Evolutionary conservation across 140 eudicot genomes (phyloP).

Genomic region (Oenanthe javanica): DNA sequence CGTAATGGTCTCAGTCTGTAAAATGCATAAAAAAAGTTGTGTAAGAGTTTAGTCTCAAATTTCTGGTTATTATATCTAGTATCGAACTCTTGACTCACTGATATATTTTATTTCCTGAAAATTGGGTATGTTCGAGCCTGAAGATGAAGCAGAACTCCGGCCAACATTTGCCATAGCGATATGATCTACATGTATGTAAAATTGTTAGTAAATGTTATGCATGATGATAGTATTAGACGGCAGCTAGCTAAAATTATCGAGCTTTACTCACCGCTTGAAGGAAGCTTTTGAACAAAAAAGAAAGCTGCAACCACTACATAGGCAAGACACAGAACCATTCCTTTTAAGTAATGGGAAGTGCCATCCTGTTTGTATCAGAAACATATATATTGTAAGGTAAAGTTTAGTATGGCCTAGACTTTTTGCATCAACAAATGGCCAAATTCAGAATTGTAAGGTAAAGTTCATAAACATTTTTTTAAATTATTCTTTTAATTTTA

Average conservation of each 20-base stretch:
- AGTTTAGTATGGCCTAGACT: background rate
- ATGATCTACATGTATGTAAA: background rate
- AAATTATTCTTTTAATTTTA: no score
- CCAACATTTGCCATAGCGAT: background rate
- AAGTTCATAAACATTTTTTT: no score
- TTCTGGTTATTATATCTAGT: background rate
- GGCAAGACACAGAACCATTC: conserved; percentile 44
- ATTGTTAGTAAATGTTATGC: background rate
- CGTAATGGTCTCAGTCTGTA: background rate
- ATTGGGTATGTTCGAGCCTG: background rate
- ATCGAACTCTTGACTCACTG: background rate
- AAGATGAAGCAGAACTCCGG: background rate
- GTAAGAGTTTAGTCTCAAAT: background rate
- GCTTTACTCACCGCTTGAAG: conserved; percentile 18
- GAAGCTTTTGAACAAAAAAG: conserved; percentile 27
- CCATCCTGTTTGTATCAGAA: conserved; percentile 40
- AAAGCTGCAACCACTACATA: conserved; percentile 47
- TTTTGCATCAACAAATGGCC: background rate
- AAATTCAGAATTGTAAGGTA: background rate
- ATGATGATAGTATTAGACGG: background rate
- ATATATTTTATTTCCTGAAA: background rate
- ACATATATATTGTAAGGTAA: background rate
- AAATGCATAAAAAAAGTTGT: background rate
- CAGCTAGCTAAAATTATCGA: background rate
- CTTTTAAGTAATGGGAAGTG: conserved; percentile 63